Evolutionary conservation across 768 basidiomycete genomes (phyloP), one percentile per base, ranked within the genome.

Genomic region (Lentinula lateritia): DNA sequence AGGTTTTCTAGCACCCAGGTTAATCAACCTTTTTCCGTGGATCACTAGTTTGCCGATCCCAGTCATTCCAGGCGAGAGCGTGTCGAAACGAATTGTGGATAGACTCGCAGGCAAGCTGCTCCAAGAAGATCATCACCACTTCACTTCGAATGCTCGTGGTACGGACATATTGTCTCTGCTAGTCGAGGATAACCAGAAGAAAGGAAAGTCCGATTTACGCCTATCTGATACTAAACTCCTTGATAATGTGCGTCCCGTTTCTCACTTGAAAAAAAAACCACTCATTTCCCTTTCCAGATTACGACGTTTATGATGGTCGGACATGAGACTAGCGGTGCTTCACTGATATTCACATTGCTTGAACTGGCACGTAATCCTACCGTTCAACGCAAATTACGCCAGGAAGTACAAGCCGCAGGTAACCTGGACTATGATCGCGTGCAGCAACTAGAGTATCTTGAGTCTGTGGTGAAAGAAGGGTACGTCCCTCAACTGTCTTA

Each of bases 391-490:
- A 64, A 66, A 18, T 72, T 82, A 0, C 76, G 77, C 20, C 70
- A 74, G 6, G 80, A 82, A 65, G 63, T 80, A 9, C 65, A 69
- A 35, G 41, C 62, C 43, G 68, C 68, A n/a, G 68, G 70, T 35
- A 70, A 76, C 45, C 64, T 74, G 38, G 67, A 68, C 28, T 76
- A 75, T 59, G 77, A 77, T 42, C 73, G 73, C 52, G 64, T 75
- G 16, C 72, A 75, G 64, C 74, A 70, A 50, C 68, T 80, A 54
- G 70, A 71, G 34, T 77, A 71, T 65, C 69, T 78, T 35, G 77
- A 80, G 62, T 79, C 79, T 18, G 74, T 79, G 52, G 68, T 74
- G 45, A 75, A 75, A 65, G 79, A 79, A 69, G 73, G 71, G 72
- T 73, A 62, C 55, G 73, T 13, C 34, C 60, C 2, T 28, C 28